These are phyloP conservation scores for Echium plantagineum DNA, from an alignment of 257 asterid genomes.

Conservation along the genomic window DNA sequence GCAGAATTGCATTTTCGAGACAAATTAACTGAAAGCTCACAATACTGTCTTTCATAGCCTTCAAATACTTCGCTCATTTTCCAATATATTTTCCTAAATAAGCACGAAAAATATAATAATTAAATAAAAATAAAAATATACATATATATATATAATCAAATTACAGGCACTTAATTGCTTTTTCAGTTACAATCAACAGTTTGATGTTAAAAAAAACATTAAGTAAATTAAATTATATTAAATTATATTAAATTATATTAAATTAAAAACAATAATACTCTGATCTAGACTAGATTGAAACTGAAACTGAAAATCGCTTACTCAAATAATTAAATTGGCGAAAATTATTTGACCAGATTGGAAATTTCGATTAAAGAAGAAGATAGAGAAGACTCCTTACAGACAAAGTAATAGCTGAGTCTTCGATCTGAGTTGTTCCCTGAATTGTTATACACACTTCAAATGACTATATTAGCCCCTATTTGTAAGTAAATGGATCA, in stretches of 20 bases:
- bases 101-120: slow-evolving; percentile 1
- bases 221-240: no score
- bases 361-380: background rate
- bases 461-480: no score
- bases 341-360: background rate
- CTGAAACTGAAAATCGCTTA: no score
- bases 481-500: no score
- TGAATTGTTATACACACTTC: no score
- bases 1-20: slow-evolving; percentile 65
- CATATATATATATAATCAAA: no score
- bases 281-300: background rate
- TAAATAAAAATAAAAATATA: background rate
- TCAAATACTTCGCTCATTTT: slow-evolving; percentile 82
- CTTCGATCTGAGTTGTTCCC: no score
- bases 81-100: slow-evolving; percentile 4
- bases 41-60: slow-evolving; percentile 89
- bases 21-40: slow-evolving; percentile 83
- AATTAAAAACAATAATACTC: background rate
- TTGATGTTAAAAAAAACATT: no score
- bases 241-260: no score
- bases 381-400: background rate
- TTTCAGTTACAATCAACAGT: no score
- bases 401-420: background rate
- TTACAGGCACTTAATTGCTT: no score
- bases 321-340: no score